Evolutionary conservation across 1,284 basidiomycete species (phyloP), one percentile per base, ranked within the genome.

Genomic region (Takashimella tepidaria): DNA sequence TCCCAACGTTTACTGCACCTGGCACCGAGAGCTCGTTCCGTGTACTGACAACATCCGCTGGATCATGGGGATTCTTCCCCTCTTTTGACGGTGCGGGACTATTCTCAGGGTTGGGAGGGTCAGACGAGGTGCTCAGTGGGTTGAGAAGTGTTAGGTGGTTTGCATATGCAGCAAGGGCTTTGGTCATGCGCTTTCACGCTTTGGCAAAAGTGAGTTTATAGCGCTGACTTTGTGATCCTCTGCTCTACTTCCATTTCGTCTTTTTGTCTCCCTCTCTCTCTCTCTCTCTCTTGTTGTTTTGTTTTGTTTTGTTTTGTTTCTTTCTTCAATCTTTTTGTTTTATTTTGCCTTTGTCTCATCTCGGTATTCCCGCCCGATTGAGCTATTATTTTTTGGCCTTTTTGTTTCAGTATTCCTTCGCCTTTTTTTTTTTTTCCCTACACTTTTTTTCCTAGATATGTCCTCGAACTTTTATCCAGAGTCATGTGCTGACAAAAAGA

Each of bases 111-210:
- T 50, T 70, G 21, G 63, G 61, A 11, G 66, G 69, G 47, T 54
- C 56, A 11, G 72, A 75, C 11, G 79, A 83, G 68, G 72, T 79
- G 22, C 79, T 85, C 40, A 80, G 79, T 12, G 83, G 85, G 47
- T 82, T 88, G 81, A 82, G 82, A 70, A 86, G 84, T 57, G 82
- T 85, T 44, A 86, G 83, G 58, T 95, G 91, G 91, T 81, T 93
- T 41, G 85, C 87, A 0, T 92, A 92, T 64, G 92, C 92, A 3
- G 81, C 82, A 12, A 80, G 86, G n/a, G 84, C 88, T 0, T 79
- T 92, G 43, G 82, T 90, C 49, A 68, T 87, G 52, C 83, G 92
- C 16, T 93, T 95, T 79, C 92, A 86, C 82, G 84, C 87, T 50
- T 80, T 96, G 26, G 84, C 88, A 49, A 89, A 86, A 83, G 87